phyloP scores from a whole-genome alignment of 1,284 basidiomycete species.

The Moesziomyces sp. region DNA sequence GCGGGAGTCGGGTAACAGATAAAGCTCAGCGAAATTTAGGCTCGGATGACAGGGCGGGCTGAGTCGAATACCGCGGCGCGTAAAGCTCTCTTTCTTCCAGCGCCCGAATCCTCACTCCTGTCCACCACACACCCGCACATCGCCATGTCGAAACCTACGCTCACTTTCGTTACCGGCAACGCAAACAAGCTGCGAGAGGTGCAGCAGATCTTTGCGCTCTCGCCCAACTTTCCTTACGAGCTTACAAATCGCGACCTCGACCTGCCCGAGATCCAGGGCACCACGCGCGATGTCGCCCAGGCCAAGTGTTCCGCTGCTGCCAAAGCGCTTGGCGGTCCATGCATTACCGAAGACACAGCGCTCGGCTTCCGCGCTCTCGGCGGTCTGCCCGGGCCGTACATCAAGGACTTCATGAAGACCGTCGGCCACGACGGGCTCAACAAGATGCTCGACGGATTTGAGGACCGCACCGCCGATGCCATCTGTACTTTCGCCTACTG shows the following conservation, averaged over 20 bases:
- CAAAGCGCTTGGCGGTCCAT: conserved; percentile 76
- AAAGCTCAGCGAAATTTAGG: neutral
- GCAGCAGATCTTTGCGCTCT: conserved; percentile 73
- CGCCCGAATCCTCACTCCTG: neutral
- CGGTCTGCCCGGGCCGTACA: conserved; percentile 94
- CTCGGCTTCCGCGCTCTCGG: conserved; percentile 88
- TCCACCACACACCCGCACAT: neutral
- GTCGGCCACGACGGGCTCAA: conserved; percentile 76
- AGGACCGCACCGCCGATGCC: conserved; percentile 82
- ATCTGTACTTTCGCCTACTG: conserved; percentile 96
- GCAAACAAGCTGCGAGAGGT: conserved; percentile 93
- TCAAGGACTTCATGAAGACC: conserved; percentile 76
- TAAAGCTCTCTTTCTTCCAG: conserved; percentile 3
- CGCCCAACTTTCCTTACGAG: conserved; percentile 37
- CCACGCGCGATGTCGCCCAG: conserved; percentile 86
- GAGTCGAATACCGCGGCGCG: conserved; percentile 26
- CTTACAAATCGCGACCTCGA: conserved; percentile 34
- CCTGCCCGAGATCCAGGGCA: conserved; percentile 95
- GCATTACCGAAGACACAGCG: conserved; percentile 96
- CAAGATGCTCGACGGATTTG: conserved; percentile 84
- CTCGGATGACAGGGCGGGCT: conserved; percentile 8
- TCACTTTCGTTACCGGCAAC: conserved; percentile 88
- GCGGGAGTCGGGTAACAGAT: too few relatives aligned
- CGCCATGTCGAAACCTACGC: conserved; percentile 36
- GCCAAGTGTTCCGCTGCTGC: conserved; percentile 89